A percentile compares a stretch with the other conserved stretches of the same genome.
phyloP scores from a whole-genome alignment of 225 moss, liverwort and hornwort genomes.

The Polytrichum commune region DNA sequence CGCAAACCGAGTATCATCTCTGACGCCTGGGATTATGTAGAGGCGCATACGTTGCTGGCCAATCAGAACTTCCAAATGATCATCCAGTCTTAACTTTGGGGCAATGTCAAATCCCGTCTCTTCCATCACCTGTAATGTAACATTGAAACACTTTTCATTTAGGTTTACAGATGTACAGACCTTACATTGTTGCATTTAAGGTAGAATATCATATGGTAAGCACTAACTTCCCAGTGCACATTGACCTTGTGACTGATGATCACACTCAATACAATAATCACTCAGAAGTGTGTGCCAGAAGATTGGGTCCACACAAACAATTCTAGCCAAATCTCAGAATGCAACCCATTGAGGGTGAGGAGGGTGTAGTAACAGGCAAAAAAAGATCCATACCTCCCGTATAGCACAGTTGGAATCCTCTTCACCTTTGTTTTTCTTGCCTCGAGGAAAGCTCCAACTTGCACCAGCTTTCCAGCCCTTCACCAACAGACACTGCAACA shows the following conservation, averaged over 20 bases:
- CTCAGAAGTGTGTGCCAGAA: no score
- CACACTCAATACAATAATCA: no score
- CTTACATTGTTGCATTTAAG: no score
- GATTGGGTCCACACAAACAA: no score
- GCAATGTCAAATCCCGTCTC: conserved; percentile 82
- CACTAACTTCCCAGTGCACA: no score
- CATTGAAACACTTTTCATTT: background rate
- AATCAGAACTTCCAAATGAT: conserved; percentile 69
- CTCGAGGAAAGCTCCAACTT: conserved; percentile 97
- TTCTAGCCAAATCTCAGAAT: no score
- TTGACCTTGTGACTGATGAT: no score
- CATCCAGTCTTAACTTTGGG: conserved; percentile 47
- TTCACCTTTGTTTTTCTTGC: conserved; percentile 97
- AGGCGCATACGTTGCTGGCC: conserved; percentile 92
- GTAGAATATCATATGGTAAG: no score
- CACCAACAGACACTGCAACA: conserved; percentile 69
- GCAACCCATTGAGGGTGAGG: no score
- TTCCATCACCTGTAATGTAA: conserved; percentile 52
- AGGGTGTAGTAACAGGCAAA: no score
- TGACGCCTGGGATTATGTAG: conserved; percentile 82
- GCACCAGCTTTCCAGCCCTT: conserved; percentile 99
- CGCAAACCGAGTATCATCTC: conserved; percentile 69
- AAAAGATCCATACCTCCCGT: conserved; percentile 52
- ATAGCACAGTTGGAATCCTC: conserved; percentile 73
- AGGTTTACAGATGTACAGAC: no score